Conservation (phyloP, 495 filamentous ascomycete genomes). For the Trichoderma gamsii region DNA sequence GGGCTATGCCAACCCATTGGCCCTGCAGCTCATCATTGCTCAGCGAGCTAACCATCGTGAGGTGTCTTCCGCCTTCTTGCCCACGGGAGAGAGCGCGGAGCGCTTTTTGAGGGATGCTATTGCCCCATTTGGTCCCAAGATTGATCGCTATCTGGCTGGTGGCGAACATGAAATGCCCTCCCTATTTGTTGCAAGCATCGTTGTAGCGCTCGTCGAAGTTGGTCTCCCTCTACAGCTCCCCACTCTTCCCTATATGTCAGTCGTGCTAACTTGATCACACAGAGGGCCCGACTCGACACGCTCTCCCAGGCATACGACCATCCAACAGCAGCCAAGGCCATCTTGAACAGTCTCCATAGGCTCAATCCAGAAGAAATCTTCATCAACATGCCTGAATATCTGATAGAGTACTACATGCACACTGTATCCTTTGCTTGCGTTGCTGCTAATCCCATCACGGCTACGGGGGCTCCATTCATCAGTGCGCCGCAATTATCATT, state of each 20-base stretch:
- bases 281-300: not conserved
- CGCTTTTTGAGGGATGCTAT: not conserved
- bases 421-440: not conserved
- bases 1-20: not conserved
- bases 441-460: not conserved
- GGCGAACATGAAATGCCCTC: not conserved
- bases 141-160: not conserved
- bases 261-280: not conserved
- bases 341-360: not conserved
- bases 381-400: not conserved
- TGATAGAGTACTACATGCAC: not conserved
- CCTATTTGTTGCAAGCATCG: not conserved
- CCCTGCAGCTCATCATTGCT: conserved; percentile 1
- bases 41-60: not conserved
- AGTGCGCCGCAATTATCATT: not conserved
- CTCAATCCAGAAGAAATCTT: not conserved
- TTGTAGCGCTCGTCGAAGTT: not conserved
- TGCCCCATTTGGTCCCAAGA: not conserved
- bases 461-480: not conserved
- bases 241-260: not conserved
- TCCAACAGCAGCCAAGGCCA: not conserved
- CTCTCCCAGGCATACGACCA: not conserved
- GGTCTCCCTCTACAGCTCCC: not conserved
- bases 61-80: not conserved
- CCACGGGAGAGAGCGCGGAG: not conserved